Base-by-base conservation (phyloP, 2,329 filamentous ascomycete species). In the Colletotrichum brevisporum region DNA sequence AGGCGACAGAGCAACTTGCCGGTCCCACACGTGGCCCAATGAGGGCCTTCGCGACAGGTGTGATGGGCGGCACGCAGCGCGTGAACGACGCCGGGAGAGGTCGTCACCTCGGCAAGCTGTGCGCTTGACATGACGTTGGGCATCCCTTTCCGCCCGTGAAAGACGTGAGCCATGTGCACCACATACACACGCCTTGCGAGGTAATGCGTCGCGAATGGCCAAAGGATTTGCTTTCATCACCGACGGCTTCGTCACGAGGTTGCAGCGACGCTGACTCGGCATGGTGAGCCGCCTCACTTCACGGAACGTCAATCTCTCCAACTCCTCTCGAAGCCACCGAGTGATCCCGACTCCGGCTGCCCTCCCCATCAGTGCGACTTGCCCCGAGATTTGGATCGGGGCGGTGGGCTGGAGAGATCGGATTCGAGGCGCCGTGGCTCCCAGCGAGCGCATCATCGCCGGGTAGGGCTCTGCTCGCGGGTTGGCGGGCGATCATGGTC, bases 401-500 rank as follows among this genome's bases (percentile, higher is more conserved):
- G 10, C 10, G 53, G 50, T 12, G 26, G 60, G 53, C 58, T 39
- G 48, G 26, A 43, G 18, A 18, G 65, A 65, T 68, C 54, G 61
- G 54, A 57, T 24, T 58, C 21, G 66, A 50, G 54, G 36, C 65
- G 36, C 47, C 54, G 39, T 63, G 43, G 27, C 31, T 60, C 53
- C 27, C 41, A 48, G 54, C 60, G 51, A 65, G 47, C 26, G 24
- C 50, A 26, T 27, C 48, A n/a, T 55, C 48, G n/a, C 61, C 16
- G 15, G 16, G 16, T 12, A 50, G 15, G 16, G 21, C 41, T 31
- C 43, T 51, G 15, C 39, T 61, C 51, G 58, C 51, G 45, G 43
- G 51, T 67, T 63, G 58, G 57, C 64, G 64, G 58, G 58, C 52
- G 64, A 57, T 63, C 58, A 45, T 31, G 58, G 58, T 27, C 59